Evolutionary conservation across 2,329 filamentous ascomycete genomes (phyloP).

Genomic region (Colletotrichum sidae): DNA sequence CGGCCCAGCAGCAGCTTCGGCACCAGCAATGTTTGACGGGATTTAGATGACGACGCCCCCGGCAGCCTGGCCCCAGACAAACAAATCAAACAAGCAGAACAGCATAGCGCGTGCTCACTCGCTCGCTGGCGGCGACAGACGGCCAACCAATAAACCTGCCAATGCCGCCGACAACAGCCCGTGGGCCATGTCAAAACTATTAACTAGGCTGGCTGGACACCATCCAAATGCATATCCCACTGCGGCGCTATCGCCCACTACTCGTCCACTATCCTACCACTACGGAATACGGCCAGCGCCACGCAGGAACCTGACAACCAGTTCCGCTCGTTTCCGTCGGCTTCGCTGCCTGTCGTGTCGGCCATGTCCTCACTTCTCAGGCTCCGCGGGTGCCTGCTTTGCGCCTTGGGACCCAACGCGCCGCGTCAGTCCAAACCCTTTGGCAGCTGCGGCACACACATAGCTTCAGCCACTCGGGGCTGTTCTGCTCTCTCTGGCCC

Average conservation of each 20-base stretch:
- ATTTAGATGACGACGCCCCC: conserved; percentile 14
- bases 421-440: conserved; percentile 8
- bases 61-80: conserved; percentile 4
- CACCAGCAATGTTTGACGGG: conserved; percentile 7
- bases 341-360: conserved; percentile 1
- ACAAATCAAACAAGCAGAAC: conserved; percentile 7
- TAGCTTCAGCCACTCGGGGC: conserved; percentile 24
- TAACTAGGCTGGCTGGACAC: neutral
- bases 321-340: conserved; percentile 29
- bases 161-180: conserved; percentile 17
- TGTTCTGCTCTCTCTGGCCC: conserved; percentile 17
- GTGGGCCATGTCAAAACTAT: conserved; percentile 8
- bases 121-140: conserved; percentile 10
- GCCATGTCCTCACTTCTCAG: neutral
- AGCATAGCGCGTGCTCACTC: conserved; percentile 18
- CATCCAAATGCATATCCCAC: conserved; percentile 33
- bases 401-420: conserved; percentile 2
- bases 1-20: conserved; percentile 4
- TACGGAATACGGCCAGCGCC: conserved; percentile 21
- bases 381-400: conserved; percentile 3
- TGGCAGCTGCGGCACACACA: conserved; percentile 28
- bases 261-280: conserved; percentile 19
- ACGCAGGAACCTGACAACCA: conserved; percentile 27
- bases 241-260: conserved; percentile 19
- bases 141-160: conserved; percentile 14